Base-by-base conservation (phyloP, 2,329 filamentous ascomycete species). In the Aspergillus sp. region DNA sequence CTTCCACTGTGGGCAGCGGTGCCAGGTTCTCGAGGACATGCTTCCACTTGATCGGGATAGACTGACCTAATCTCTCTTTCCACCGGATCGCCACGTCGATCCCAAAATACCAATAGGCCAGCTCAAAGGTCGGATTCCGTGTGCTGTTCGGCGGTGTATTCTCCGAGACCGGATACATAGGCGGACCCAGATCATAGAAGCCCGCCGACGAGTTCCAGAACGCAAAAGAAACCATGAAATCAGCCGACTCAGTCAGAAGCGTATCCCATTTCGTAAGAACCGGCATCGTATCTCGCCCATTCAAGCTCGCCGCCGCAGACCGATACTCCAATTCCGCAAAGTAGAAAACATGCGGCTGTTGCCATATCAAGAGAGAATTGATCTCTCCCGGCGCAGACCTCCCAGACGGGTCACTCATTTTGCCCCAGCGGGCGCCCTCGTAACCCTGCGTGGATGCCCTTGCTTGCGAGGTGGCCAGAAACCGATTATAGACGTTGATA, bases 41-140 rank as follows among this genome's bases (percentile, higher is more conserved):
- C 0, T 69, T 69, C 84, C 84, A 87, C 2, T 68, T 64, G 0
- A 65, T 50, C 0, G 84, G 84, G 0, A 80, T 69, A 0, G 74
- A 49, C n/a, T 78, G 72, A 2, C 72, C 72, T 52, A 82, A 80
- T 3, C 84, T 75, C 51, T 71, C 59, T 66, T 82, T 83, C 85
- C 85, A 87, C 10, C 71, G 65, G 2, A 77, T 73, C 3, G 85
- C 85, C 1, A 86, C 69, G 24, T 82, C 78, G 16, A 87, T 76
- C 1, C 85, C 85, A 60, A 87, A 87, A 16, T 82, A 78, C 84
- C 84, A 87, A 70, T 87, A 87, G 6, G 84, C 81, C 4, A 79
- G 73, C 72, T 87, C 85, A 57, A 87, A 87, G 0, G 84, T 80
- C 18, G 85, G 83, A 64, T 87, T 87, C 2, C 82, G 67, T 0